phyloP scores from a whole-genome alignment of 306 rosid genomes.

The Vigna angularis region DNA sequence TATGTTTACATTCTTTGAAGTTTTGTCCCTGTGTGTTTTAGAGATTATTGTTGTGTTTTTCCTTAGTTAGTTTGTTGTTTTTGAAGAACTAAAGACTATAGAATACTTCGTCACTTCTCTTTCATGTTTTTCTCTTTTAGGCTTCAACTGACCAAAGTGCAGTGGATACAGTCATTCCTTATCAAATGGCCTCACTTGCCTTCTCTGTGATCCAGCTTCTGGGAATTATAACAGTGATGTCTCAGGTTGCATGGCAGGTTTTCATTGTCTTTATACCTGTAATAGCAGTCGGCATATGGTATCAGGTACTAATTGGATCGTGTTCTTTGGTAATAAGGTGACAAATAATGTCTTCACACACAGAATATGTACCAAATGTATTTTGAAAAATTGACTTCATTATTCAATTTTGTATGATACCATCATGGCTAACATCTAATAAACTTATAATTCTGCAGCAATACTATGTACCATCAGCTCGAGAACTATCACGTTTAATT shows the following conservation, averaged over 20 bases:
- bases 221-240: constrained; percentile 49
- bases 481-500: constrained; percentile 79
- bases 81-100: neutral
- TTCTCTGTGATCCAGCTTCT: constrained; percentile 31
- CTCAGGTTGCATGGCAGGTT: constrained; percentile 54
- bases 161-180: constrained; percentile 32
- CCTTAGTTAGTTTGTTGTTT: too few species aligned
- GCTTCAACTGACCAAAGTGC: constrained; percentile 51
- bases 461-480: constrained; percentile 75
- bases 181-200: constrained; percentile 18
- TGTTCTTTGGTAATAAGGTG: neutral
- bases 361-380: neutral
- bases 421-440: neutral
- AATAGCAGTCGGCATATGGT: constrained; percentile 43
- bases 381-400: constrained; percentile 11
- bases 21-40: neutral
- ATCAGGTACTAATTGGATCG: constrained; percentile 40
- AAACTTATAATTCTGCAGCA: constrained; percentile 57
- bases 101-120: neutral
- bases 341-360: neutral
- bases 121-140: constrained; percentile 12
- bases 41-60: neutral
- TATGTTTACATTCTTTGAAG: constrained; percentile 37
- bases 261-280: constrained; percentile 50
- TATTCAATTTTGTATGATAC: constrained; percentile 2